Base-by-base conservation (phyloP, 352 stramenopile species). In the Pythium vanterpoolii region DNA sequence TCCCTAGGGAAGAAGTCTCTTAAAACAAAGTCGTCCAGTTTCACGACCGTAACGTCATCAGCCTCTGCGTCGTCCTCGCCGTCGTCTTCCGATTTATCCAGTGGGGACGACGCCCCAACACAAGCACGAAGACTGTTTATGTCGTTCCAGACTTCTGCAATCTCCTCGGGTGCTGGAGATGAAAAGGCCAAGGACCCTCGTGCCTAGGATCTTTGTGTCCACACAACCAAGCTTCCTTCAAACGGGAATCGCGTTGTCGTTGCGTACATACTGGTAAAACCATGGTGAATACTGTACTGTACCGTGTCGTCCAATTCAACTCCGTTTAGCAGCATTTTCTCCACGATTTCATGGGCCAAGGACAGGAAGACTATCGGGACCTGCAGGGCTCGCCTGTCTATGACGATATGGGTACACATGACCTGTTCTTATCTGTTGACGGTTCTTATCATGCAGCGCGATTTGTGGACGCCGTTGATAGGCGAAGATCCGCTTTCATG, bases 91-190 rank as follows among this genome's bases (percentile, higher is more conserved):
- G 51, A 53, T 13, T 51, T 40, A 24, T 57, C 43, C 7, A 48
- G 47, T 11, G 31, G 34, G 2, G 59, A 66, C 10, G 59, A 60
- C 14, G 39, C 31, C 31, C 45, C 51, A 16, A 46, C 34, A 4
- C 60, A 67, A 30, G 52, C 60, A 33, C 33, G 60, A 53, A 30
- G 60, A 31, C 52, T 67, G 9, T 67, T 67, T 45, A 61, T 52
- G 24, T 52, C 60, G 30, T 67, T 67, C 52, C 59, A 66, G 19
- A 36, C 47, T 1, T 21, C 57, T 0, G 13, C 30, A 5, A 30
- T 33, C 7, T 4, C 28, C 6, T 43, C 46, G 27, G n/a, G 30
- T 24, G n/a, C 9, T 18, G 27, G n/a, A n/a, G n/a, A 14, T 39
- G 28, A 40, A 4, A 59, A 21, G 30, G 9, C 31, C 9, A 44